Percentiles rank a stretch among this genome's conserved stretches.
Conservation (phyloP, 1,139 yeast species). For the Suhomyces taliae region DNA sequence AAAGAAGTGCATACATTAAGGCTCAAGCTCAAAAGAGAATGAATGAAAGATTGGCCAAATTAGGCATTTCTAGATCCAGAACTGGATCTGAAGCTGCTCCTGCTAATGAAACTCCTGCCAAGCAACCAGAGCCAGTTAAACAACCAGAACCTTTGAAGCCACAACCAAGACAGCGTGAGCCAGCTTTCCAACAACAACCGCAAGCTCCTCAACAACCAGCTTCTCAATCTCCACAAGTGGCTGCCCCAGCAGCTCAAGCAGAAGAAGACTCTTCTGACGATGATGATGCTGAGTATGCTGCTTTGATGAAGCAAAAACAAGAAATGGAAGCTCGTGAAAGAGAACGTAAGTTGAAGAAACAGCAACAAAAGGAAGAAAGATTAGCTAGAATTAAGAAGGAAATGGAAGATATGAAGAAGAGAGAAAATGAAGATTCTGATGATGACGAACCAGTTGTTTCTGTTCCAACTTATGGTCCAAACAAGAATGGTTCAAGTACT, state of each 20-base stretch:
- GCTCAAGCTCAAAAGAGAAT: slow-evolving; percentile 90
- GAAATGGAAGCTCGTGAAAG: slow-evolving; percentile 49
- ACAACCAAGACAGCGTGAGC: slow-evolving; percentile 1
- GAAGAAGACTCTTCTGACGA: slow-evolving; percentile 27
- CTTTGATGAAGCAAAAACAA: slow-evolving; percentile 46
- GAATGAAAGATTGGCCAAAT: slow-evolving; percentile 84
- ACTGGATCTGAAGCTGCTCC: slow-evolving; percentile 10
- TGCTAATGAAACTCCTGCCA: background rate
- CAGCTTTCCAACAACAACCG: slow-evolving; percentile 9
- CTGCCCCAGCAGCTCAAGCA: slow-evolving; percentile 4
- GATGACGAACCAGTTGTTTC: slow-evolving; percentile 34
- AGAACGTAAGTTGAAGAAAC: slow-evolving; percentile 49
- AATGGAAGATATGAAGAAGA: slow-evolving; percentile 55
- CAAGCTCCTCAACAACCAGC: slow-evolving; percentile 13
- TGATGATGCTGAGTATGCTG: slow-evolving; percentile 49
- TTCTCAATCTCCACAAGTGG: background rate
- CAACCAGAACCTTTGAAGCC: background rate
- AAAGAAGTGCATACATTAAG: slow-evolving; percentile 79
- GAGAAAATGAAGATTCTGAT: slow-evolving; percentile 35
- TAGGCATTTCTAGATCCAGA: slow-evolving; percentile 62
- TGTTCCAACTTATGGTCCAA: slow-evolving; percentile 33
- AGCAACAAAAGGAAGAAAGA: slow-evolving; percentile 56
- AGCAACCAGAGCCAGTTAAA: background rate
- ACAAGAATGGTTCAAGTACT: slow-evolving; percentile 7
- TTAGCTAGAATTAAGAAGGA: slow-evolving; percentile 61